These are phyloP conservation scores for Phaseolus lunatus DNA, from an alignment of 306 rosid species.

Conservation along the genomic window DNA sequence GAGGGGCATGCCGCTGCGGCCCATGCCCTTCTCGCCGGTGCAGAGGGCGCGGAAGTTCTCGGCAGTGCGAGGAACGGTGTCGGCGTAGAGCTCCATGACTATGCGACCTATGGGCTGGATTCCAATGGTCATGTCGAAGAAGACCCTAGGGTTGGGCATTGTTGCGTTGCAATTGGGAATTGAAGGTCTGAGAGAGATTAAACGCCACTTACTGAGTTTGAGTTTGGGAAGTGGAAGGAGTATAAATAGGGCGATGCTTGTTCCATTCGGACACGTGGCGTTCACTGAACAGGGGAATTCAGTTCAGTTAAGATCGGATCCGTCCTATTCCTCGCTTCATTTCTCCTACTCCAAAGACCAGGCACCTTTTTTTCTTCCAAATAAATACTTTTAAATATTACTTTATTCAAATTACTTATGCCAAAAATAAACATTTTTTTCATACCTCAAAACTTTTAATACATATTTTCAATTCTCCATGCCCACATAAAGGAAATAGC, in stretches of 20 bases:
- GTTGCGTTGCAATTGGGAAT: background rate
- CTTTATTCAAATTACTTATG: too few species aligned
- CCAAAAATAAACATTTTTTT: too few species aligned
- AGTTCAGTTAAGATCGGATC: slow-evolving; percentile 40
- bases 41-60: slow-evolving; percentile 98
- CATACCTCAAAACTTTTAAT: too few species aligned
- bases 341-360: background rate
- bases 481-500: too few species aligned
- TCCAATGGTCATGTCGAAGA: slow-evolving; percentile 78
- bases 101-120: slow-evolving; percentile 71
- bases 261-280: slow-evolving; percentile 51
- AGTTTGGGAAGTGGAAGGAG: background rate
- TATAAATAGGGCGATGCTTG: slow-evolving; percentile 29
- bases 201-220: too few species aligned
- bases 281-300: background rate
- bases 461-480: too few species aligned
- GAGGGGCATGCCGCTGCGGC: slow-evolving; percentile 48
- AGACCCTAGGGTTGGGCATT: slow-evolving; percentile 76
- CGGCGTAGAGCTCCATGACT: slow-evolving; percentile 88
- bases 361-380: background rate
- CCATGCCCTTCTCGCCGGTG: slow-evolving; percentile 69
- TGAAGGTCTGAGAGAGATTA: too few species aligned
- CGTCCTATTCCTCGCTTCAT: background rate
- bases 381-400: too few species aligned
- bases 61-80: slow-evolving; percentile 75